phyloP scores from a whole-genome alignment of 108 stramenopile species.

The Aureococcus anophagefferens region DNA sequence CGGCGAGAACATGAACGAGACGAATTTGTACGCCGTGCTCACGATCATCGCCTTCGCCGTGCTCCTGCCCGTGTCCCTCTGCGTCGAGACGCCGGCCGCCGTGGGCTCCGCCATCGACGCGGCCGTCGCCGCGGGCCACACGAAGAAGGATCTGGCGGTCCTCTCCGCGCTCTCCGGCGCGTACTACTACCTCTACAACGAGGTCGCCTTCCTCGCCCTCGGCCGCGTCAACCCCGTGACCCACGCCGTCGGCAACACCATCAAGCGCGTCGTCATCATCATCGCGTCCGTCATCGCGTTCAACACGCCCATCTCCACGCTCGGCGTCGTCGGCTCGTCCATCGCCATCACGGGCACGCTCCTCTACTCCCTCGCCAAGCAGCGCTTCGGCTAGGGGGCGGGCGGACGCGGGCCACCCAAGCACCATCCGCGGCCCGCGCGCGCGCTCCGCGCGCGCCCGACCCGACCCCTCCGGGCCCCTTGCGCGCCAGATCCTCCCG shows the following conservation, averaged over 20 bases:
- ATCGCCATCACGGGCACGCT: slow-evolving; percentile 86
- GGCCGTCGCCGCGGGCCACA: slow-evolving; percentile 64
- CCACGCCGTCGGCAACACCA: slow-evolving; percentile 96
- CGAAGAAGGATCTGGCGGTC: slow-evolving; percentile 47
- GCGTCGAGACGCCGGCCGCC: slow-evolving; percentile 77
- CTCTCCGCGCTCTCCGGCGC: slow-evolving; percentile 52
- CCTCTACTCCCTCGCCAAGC: slow-evolving; percentile 87
- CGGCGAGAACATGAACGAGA: slow-evolving; percentile 92
- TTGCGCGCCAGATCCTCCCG: no score
- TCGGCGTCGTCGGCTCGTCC: slow-evolving; percentile 76
- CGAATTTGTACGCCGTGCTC: slow-evolving; percentile 91
- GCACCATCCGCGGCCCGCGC: no score
- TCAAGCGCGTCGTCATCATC: slow-evolving; percentile 98
- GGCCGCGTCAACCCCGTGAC: slow-evolving; percentile 83
- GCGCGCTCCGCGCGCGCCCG: no score
- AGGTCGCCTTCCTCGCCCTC: slow-evolving; percentile 93
- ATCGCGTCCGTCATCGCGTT: slow-evolving; percentile 87
- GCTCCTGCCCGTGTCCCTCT: slow-evolving; percentile 76
- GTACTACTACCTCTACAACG: slow-evolving; percentile 97
- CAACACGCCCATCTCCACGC: slow-evolving; percentile 90
- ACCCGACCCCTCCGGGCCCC: no score
- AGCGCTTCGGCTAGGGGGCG: slow-evolving; percentile 12
- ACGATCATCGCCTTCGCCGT: slow-evolving; percentile 83
- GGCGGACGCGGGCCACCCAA: no score
- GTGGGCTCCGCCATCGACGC: slow-evolving; percentile 63